Conservation (phyloP, 441 rosid genomes). For the Pelargonium myrrhifolium region DNA sequence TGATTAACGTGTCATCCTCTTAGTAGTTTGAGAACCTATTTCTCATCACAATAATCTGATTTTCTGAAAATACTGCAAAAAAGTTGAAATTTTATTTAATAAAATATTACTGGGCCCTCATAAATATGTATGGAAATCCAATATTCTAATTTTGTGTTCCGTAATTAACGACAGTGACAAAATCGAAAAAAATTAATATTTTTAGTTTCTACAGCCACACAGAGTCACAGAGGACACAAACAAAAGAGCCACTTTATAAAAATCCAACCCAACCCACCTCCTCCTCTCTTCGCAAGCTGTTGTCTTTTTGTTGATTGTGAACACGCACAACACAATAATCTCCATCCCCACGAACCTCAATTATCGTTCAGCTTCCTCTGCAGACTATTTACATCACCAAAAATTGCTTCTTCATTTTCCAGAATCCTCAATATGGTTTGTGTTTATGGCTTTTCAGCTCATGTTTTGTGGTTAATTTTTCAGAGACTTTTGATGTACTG, state of each 20-base stretch:
- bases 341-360: not conserved
- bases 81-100: too few relatives aligned
- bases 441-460: not conserved
- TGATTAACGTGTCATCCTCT: too few relatives aligned
- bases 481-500: not conserved
- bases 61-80: too few relatives aligned
- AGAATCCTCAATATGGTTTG: not conserved
- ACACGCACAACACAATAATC: too few relatives aligned
- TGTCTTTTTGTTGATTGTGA: not conserved
- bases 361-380: not conserved
- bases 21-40: too few relatives aligned
- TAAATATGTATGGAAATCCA: too few relatives aligned
- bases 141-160: too few relatives aligned
- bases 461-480: not conserved
- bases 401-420: not conserved
- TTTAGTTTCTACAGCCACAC: not conserved
- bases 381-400: not conserved
- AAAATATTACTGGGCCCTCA: too few relatives aligned
- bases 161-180: too few relatives aligned
- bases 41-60: too few relatives aligned
- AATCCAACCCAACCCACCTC: not conserved
- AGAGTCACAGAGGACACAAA: not conserved
- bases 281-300: not conserved
- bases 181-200: not conserved
- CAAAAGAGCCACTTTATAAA: not conserved